Base-by-base conservation (phyloP, 2,329 filamentous ascomycete genomes). In the Aspergillus sp. region DNA sequence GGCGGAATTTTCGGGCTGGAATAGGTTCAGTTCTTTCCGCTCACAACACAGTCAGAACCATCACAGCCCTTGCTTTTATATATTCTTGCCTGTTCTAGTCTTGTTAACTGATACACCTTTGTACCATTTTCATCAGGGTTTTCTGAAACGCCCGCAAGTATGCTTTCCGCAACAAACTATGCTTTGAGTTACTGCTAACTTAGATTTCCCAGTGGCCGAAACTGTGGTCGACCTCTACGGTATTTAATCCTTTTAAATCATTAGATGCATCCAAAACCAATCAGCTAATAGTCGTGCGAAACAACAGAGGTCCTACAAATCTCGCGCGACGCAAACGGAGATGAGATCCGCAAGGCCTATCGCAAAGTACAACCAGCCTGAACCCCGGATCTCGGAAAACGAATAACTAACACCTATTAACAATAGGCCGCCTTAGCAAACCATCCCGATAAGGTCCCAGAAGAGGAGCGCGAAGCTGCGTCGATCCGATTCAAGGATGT, bases 391-490 rank as follows among this genome's bases (percentile, higher is more conserved):
- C 9, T 19, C 12, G 33, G 23, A 21, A 9, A 31, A 40, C 6
- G 19, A 45, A n/a, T 31, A 44, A 11, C 40, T 25, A 31, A 12
- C 3, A 48, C 44, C 14, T 3, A 27, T n/a, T 27, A 57, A 54
- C 9, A 11, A 25, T 66, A 96, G 91, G 88, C 91, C 63, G 92
- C 93, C 12, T 84, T 97, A 54, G 85, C 87, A 73, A 90, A 92
- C 71, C 95, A 99, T 72, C 95, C 95, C 47, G 95, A 99, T 79
- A 99, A 99, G 80, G 95, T 96, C 57, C 82, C 92, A 66, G 91
- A 93, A 76, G 87, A 90, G 27, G 87, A 93, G 71, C 89, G 93
- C 66, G 88, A 87, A 72, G 90, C 89, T 65, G 91, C 95, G 60
- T 95, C 98, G 75, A 83, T 87, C 71, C 92, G 88, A 71, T 99